Base-by-base conservation (phyloP, 805 yeast genomes). In the Metschnikowia lachancei region DNA sequence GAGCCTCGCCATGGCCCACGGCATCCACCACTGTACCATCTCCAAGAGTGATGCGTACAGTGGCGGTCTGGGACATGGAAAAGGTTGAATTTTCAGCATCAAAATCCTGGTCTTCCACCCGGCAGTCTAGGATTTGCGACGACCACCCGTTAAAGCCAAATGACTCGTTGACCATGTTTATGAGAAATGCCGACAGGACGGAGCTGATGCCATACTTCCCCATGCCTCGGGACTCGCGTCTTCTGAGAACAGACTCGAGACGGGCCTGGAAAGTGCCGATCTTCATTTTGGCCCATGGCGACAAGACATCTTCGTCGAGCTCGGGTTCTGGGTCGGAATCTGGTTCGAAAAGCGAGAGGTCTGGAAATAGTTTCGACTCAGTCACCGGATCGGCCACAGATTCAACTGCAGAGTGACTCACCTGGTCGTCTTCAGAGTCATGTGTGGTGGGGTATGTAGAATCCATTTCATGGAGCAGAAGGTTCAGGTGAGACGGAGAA, bases 121-220 rank as follows among this genome's bases (percentile, higher is more conserved):
- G 47, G 32, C 59, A 61, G 4, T 57, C 60, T 11, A 70, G 22
- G 1, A 80, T 62, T 39, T 69, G 70, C 28, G 76, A 66, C 6
- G 74, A 69, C 85, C 85, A 81, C 8, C 85, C 85, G 49, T 77
- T 69, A 56, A 65, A 76, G 0, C 84, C 85, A 61, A 78, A 80
- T 0, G 72, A 61, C 32, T 74, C 77, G 48, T 80, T 80, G 1
- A 81, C 80, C 46, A 72, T 58, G 12, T 61, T 60, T 7, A 74
- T 36, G 26, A 51, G 37, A 32, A 46, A 35, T 14, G 53, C 38
- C 36, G 55, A 49, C 17, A 55, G 41, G 1, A 53, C 46, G 1
- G 43, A 33, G 10, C 34, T 19, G 36, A 38, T 30, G 12, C 47
- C 43, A 18, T 50, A 44, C 30, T 47, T 50, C 3, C 43, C 43